Evolutionary conservation across 257 asterid species (phyloP), one percentile per base, ranked within the genome.

Genomic region (Haberlea rhodopensis): DNA sequence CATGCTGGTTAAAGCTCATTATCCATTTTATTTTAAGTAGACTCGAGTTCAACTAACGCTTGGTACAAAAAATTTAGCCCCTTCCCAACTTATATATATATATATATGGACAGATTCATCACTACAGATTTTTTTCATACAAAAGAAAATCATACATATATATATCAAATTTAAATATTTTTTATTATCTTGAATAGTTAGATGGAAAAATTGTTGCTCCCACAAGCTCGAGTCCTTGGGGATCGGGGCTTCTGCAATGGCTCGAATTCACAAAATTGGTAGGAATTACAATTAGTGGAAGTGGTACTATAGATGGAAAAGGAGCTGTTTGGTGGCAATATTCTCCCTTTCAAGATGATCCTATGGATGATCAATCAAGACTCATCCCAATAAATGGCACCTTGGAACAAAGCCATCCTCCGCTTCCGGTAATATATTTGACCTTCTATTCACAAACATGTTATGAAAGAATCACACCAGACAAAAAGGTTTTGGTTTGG

Each of bases 281-380:
- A 0, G 99, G 99, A 25, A 80, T 90, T 18, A 88, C 96, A 19
- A 73, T 94, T 49, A 78, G 32, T 56, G 99, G 99, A 46, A 85
- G 79, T 10, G 97, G 99, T 4, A 67, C 27, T 0, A 77, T 94
- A 1, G 96, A 94, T 18, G 99, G 99, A 22, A 81, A 68, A 31
- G 99, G 99, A 34, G 85, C 94, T 21, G 89, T 79, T 70, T 94
- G 97, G 99, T 94, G 99, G 99, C 81, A 83, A 57, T 79, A 73
- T 40, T 40, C 80, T 8, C 75, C 95, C 0, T 78, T 51, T 49
- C 83, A 77, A n/a, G 66, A 76, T 66, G 96, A 92, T 67, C 90
- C 87, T 0, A 53, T 81, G 5, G 99, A 89, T 68, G 88, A 87
- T 69, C 95, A 89, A 68, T 63, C 86, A n/a, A 90, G 87, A 62